These are phyloP conservation scores for Castanea crenata DNA, from an alignment of 306 rosid genomes.

Conservation along the genomic window DNA sequence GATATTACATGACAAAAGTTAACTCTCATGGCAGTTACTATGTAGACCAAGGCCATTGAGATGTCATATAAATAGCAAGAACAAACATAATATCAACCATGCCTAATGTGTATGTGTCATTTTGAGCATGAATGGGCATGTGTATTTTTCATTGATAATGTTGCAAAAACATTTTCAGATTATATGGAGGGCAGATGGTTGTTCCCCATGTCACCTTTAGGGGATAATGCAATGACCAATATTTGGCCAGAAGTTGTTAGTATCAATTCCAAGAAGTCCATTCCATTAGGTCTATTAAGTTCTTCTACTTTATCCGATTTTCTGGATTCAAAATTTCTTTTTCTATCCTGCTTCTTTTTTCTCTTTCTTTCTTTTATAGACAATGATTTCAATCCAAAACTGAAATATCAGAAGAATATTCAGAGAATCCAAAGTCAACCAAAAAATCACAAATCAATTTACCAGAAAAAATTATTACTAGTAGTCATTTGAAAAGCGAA, in stretches of 20 bases:
- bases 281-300: background rate
- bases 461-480: background rate
- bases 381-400: background rate
- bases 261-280: background rate
- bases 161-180: no score
- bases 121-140: no score
- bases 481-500: constrained; percentile 14
- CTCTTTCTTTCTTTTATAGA: background rate
- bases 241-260: background rate
- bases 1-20: background rate
- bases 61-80: background rate
- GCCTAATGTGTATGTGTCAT: no score
- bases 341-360: background rate
- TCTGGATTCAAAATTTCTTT: background rate
- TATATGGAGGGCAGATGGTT: no score
- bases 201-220: background rate
- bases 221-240: background rate
- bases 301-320: background rate
- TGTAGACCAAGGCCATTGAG: background rate
- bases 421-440: background rate
- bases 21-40: no score
- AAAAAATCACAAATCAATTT: background rate
- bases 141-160: no score
- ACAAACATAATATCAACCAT: background rate
- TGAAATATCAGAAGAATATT: background rate